Percentiles rank a stretch among this genome's conserved stretches.
phyloP scores from a whole-genome alignment of 78 protist genomes.

The Parvularia atlantis region DNA sequence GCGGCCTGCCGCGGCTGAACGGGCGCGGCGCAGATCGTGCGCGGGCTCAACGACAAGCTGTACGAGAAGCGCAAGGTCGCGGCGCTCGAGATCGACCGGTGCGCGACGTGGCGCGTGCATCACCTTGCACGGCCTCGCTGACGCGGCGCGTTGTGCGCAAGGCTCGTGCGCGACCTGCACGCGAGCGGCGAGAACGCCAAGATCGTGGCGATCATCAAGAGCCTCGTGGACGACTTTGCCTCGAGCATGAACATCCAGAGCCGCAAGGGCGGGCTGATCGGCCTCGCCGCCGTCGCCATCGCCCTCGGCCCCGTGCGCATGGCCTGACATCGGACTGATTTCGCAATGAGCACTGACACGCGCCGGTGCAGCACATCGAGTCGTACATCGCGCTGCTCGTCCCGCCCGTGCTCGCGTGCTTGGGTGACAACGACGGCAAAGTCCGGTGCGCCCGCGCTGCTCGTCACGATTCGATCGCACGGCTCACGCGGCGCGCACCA shows the following conservation, averaged over 20 bases:
- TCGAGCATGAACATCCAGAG: conserved; percentile 19
- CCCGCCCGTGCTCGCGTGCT: conserved; percentile 61
- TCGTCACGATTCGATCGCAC: conserved; percentile 16
- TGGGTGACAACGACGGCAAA: conserved; percentile 13
- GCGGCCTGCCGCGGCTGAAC: conserved; percentile 26
- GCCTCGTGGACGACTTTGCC: conserved; percentile 16
- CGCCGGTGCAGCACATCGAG: background rate
- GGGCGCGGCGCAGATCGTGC: conserved; percentile 18
- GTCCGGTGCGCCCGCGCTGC: background rate
- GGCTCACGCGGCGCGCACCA: conserved; percentile 59
- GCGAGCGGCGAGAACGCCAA: background rate
- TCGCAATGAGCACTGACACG: too few species aligned
- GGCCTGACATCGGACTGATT: too few species aligned
- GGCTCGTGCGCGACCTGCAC: conserved; percentile 41
- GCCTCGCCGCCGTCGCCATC: conserved; percentile 81
- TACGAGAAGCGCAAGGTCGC: conserved; percentile 79
- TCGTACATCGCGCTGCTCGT: conserved; percentile 42
- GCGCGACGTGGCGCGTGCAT: too few species aligned
- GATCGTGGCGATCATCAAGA: background rate
- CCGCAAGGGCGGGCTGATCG: conserved; percentile 88
- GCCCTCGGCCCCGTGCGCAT: conserved; percentile 54
- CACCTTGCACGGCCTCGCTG: too few species aligned
- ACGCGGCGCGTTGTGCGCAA: too few species aligned
- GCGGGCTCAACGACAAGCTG: conserved; percentile 52
- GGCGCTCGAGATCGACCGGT: conserved; percentile 58